Evolutionary conservation across 2,329 filamentous ascomycete species (phyloP), one percentile per base, ranked within the genome.

Genomic region (Biscogniauxia marginata): DNA sequence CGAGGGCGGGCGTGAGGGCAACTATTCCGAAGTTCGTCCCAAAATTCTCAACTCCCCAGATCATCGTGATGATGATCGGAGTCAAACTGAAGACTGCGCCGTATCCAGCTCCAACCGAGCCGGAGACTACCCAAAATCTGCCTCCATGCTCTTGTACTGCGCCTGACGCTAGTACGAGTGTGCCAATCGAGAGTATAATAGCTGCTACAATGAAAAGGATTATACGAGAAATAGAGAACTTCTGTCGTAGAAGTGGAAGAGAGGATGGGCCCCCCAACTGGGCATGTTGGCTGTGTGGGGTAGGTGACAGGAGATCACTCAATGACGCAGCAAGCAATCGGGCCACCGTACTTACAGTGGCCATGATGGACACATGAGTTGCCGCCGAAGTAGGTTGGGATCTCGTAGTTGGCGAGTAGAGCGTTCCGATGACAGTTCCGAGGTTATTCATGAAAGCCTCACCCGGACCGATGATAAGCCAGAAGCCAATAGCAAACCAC

Each of bases 31-130:
- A 99, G 67, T 99, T 98, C 0, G 95, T 99, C 56, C 91, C 95
- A 70, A 99, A 98, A 71, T 98, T 99, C 77, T 98, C 93, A 0
- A 96, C 92, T 22, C 95, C 95, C 95, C 95, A 99, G 47, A 99
- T 93, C 8, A 97, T 92, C n/a, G 88, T 91, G 64, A 97, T 89
- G 55, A 98, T 90, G 62, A 98, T 93, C 2, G 95, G 95, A 0
- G 90, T 89, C 5, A 98, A 82, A 49, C 86, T 89, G 77, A 98
- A 99, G 20, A 93, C 85, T 25, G 93, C 93, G 46, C 95, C 95
- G 70, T 99, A 98, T 46, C 95, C 95, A 1, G 92, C 87, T 6
- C 95, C 95, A 6, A 99, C 86, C 1, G 93, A 81, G 0, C 88
- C 84, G 0, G 91, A 96, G 7, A 96, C 89, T 49, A 93, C 74